Evolutionary conservation across 345 rosid species (phyloP), one percentile per base, ranked within the genome.

Genomic region (Angophora floribunda): DNA sequence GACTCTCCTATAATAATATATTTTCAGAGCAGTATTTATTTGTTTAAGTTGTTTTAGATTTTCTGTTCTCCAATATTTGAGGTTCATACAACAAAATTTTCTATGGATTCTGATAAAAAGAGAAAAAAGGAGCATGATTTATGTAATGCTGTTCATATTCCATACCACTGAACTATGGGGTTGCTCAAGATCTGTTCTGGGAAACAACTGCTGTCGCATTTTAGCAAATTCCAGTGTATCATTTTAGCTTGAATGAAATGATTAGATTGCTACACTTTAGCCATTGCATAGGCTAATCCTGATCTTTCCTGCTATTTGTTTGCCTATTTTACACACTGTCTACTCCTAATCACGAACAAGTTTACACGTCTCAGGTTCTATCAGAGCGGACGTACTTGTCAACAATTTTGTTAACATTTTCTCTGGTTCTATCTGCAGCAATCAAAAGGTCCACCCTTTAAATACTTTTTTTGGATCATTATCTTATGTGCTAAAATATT

Each of bases 361-460:
- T 53, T 52, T 32, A 85, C 61, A 57, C 30, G 51, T 86, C 85
- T 36, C 91, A 97, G 99, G 96, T 96, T 93, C 91, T 97, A 22
- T 92, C 99, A 32, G 96, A 96, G 75, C 95, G 98, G 97, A 92
- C 89, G 75, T 94, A 92, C 90, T 13, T 85, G n/a, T 90, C 92
- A n/a, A 55, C 91, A 28, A 67, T 94, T 52, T 88, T 94, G 65
- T 63, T 94, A 89, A 75, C 89, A 7, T 80, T 93, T 6, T 44
- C 92, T 86, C 87, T 95, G 86, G 28, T 91, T 86, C 86, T 91
- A 67, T 89, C 88, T 41, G 36, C 93, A 88, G 92, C 92, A 84
- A 90, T 93, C 84, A 94, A 94, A 94, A 97, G 99, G 99, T 97
- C 92, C 94, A 93, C 88, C 91, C 90, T 67, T 41, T 82, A 87